Base-by-base conservation (phyloP, 805 yeast species). In the Metschnikowia cubensis region DNA sequence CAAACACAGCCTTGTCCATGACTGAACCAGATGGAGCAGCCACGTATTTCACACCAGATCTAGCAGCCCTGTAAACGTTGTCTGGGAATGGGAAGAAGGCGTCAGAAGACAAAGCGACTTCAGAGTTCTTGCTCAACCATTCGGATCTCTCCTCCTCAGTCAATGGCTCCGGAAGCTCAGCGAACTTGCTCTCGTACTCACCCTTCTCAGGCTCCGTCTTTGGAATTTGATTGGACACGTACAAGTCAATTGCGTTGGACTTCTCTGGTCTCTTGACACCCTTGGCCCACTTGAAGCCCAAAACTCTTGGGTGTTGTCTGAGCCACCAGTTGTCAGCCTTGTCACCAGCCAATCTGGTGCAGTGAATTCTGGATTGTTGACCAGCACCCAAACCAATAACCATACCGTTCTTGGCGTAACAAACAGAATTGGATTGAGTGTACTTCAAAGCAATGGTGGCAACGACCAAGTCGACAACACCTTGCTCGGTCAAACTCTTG, bases 41-140 rank as follows among this genome's bases (percentile, higher is more conserved):
- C 67, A 94, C 80, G 75, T 77, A 94, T 72, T 89, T 89, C 61
- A 91, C 99, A 69, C 99, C 99, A 17, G 96, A 86, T 78, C 88
- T 84, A 47, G 84, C 97, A 57, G 98, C 98, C 71, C 99, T 84
- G 83, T 92, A 90, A 60, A 94, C 96, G 67, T 94, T 94, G 73
- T 94, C 99, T 59, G 98, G 94, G 94, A 94, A 94, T 74, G 99
- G 99, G 96, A 94, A 94, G 83, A 94, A 94, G 29, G 99, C 99
- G 69, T 94, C 99, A 3, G 97, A 90, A 15, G 97, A 86, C 61
- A 91, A 78, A 11, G 98, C 90, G 50, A 94, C 99, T 61, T 88
- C 84, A 52, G 76, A 81, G 69, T 90, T 80, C 75, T 90, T 82
- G 54, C 74, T 62, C 58, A 86, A 73, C 98, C 98, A 94, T 62